These are phyloP conservation scores for Passiflora organensis DNA, from an alignment of 345 rosid species.

Conservation along the genomic window DNA sequence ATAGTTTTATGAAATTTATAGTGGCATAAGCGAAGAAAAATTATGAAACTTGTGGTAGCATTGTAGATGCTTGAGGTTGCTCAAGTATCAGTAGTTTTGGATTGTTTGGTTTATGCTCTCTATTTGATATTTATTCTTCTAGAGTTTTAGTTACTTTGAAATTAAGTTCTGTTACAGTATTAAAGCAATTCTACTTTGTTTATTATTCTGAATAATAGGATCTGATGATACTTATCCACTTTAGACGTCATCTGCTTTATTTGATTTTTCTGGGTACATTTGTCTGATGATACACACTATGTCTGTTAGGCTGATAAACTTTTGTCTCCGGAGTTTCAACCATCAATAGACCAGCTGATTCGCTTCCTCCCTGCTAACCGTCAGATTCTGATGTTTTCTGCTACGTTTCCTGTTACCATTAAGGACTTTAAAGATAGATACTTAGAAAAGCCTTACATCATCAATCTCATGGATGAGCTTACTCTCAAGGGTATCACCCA, in stretches of 20 bases:
- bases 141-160: too few species aligned
- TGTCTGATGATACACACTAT: conserved; percentile 31
- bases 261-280: too few species aligned
- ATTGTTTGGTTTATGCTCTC: too few species aligned
- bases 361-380: conserved; percentile 76
- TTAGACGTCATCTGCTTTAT: not conserved
- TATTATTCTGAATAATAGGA: not conserved
- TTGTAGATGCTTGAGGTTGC: too few species aligned
- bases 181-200: too few species aligned
- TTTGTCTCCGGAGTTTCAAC: conserved; percentile 95
- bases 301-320: conserved; percentile 91
- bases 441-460: conserved; percentile 73
- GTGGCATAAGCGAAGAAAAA: too few species aligned
- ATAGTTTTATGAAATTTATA: too few species aligned
- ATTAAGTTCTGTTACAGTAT: too few species aligned
- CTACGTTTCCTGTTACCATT: conserved; percentile 96
- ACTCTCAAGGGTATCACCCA: conserved; percentile 96
- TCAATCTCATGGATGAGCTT: conserved; percentile 99
- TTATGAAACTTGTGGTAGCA: too few species aligned
- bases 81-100: too few species aligned
- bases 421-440: conserved; percentile 95
- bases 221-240: not conserved
- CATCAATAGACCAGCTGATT: conserved; percentile 88
- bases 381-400: conserved; percentile 95
- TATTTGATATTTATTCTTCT: too few species aligned